Conservation (phyloP, 2,329 filamentous ascomycete genomes). For the Periconia sp. region DNA sequence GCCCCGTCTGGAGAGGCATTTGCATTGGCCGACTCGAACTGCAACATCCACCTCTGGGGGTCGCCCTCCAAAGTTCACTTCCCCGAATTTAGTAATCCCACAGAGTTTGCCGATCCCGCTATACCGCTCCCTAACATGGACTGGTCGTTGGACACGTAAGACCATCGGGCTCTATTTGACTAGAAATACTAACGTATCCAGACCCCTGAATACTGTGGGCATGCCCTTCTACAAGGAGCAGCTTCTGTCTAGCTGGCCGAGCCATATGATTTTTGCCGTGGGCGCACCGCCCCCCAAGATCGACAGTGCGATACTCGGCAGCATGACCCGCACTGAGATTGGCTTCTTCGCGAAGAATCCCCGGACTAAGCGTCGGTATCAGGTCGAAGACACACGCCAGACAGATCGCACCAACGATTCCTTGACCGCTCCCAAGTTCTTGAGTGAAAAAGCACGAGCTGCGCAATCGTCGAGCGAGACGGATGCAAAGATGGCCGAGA, state of each 20-base stretch:
- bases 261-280: conserved; percentile 78
- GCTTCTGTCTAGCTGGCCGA: conserved; percentile 87
- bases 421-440: conserved; percentile 80
- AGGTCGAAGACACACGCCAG: conserved; percentile 75
- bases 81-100: conserved; percentile 75
- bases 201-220: conserved; percentile 80
- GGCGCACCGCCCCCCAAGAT: conserved; percentile 78
- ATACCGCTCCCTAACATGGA: conserved; percentile 64
- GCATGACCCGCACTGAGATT: conserved; percentile 71
- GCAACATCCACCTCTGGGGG: conserved; percentile 82
- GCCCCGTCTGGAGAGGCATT: conserved; percentile 86
- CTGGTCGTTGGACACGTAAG: conserved; percentile 71
- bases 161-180: not conserved
- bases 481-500: conserved; percentile 46
- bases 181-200: conserved; percentile 35
- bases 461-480: conserved; percentile 35
- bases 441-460: conserved; percentile 89
- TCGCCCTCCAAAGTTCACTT: conserved; percentile 84
- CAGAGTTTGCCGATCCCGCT: conserved; percentile 69
- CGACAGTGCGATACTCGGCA: conserved; percentile 69
- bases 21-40: conserved; percentile 77
- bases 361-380: conserved; percentile 73
- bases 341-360: conserved; percentile 79
- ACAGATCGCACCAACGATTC: conserved; percentile 60
- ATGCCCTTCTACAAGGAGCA: conserved; percentile 92